Evolutionary conservation across 2,329 filamentous ascomycete species (phyloP).

Genomic region (Colletotrichum lentis): DNA sequence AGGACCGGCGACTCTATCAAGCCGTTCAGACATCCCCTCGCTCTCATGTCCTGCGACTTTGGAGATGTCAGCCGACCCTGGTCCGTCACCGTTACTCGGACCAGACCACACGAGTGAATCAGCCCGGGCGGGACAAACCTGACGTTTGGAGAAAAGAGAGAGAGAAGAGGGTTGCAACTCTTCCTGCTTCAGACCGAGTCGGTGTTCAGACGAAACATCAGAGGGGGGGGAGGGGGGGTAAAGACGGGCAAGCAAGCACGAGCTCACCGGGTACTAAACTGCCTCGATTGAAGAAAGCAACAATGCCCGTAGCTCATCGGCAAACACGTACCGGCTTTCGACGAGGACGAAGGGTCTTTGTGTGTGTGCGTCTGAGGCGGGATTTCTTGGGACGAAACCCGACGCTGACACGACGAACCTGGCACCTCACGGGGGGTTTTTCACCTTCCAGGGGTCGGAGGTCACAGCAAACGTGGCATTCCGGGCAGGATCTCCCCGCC

Average conservation of each 20-base stretch:
- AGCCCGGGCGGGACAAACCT: neutral
- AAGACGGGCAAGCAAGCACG: neutral
- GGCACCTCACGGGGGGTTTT: neutral
- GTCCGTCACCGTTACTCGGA: neutral
- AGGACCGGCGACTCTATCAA: neutral
- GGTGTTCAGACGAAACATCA: slow-evolving; percentile 14
- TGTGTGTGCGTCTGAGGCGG: neutral
- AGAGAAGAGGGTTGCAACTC: neutral
- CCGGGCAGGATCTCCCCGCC: neutral
- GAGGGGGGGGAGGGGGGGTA: neutral
- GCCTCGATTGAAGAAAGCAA: too few relatives aligned
- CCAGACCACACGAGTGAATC: neutral
- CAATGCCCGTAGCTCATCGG: neutral
- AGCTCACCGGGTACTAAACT: neutral
- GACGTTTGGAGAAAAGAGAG: neutral
- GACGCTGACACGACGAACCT: neutral
- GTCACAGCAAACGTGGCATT: neutral
- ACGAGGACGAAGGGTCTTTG: neutral
- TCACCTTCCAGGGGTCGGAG: neutral
- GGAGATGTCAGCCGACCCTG: neutral
- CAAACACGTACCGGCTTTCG: neutral
- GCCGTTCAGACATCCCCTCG: neutral
- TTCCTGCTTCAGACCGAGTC: neutral
- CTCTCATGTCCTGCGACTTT: neutral
- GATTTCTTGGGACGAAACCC: slow-evolving; percentile 12